Evolutionary conservation across 805 yeast species (phyloP).

Genomic region (Wickerhamiella kurtzmanii): DNA sequence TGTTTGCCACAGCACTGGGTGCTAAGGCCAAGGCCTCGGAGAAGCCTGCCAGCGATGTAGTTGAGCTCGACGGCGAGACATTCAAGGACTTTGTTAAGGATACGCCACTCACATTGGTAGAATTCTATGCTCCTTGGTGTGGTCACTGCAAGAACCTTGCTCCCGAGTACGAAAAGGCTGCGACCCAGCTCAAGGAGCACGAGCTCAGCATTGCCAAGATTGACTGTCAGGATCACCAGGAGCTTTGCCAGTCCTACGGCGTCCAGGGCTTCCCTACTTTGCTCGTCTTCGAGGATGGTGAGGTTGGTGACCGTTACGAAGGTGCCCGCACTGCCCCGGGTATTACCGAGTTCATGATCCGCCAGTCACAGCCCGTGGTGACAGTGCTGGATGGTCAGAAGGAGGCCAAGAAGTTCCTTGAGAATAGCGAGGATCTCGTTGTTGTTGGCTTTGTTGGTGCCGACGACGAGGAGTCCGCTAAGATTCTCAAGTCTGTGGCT

Average conservation of each 20-base stretch:
- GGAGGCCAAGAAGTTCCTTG: slow-evolving; percentile 38
- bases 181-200: slow-evolving; percentile 12
- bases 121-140: slow-evolving; percentile 97
- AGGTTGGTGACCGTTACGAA: slow-evolving; percentile 47
- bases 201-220: slow-evolving; percentile 51
- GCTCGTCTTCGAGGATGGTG: slow-evolving; percentile 44
- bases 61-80: slow-evolving; percentile 52
- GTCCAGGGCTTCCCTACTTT: slow-evolving; percentile 78
- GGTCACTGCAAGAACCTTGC: slow-evolving; percentile 57
- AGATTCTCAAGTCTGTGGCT: slow-evolving; percentile 53
- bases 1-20: slow-evolving; percentile 33
- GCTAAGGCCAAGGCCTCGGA: slow-evolving; percentile 39
- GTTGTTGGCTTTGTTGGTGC: slow-evolving; percentile 41
- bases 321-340: slow-evolving; percentile 78
- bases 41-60: slow-evolving; percentile 80
- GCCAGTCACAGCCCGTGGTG: slow-evolving; percentile 71
- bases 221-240: slow-evolving; percentile 72
- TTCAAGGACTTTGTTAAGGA: slow-evolving; percentile 53
- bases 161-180: slow-evolving; percentile 26
- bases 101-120: slow-evolving; percentile 69
- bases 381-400: slow-evolving; percentile 34
- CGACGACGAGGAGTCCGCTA: slow-evolving; percentile 34
- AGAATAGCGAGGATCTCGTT: slow-evolving; percentile 26
- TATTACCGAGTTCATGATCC: slow-evolving; percentile 64
- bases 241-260: slow-evolving; percentile 50